Evolutionary conservation across 371 early-diverging fungal genomes (phyloP).

Genomic region (Vairimorpha ceranae): DNA sequence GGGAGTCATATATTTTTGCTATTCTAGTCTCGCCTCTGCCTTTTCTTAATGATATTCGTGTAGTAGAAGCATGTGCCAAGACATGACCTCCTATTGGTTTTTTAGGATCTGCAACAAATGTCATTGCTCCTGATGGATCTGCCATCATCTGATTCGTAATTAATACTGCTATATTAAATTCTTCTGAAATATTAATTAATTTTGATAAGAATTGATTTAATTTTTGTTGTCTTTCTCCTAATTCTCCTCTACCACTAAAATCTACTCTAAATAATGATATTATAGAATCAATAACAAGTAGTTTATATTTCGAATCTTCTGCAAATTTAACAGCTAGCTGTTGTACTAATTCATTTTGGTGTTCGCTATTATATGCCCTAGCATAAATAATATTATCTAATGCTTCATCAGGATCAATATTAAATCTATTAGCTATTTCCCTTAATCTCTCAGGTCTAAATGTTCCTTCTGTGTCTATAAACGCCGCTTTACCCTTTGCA

Average conservation of each 20-base stretch:
- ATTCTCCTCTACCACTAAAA: conserved; percentile 91
- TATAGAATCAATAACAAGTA: conserved; percentile 88
- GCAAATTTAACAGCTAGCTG: conserved; percentile 92
- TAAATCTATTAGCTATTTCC: conserved; percentile 78
- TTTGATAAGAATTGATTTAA: conserved; percentile 80
- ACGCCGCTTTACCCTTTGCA: conserved; percentile 86
- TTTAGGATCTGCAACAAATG: conserved; percentile 85
- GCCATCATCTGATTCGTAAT: conserved; percentile 97
- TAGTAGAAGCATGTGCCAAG: conserved; percentile 86
- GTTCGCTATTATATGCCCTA: conserved; percentile 90
- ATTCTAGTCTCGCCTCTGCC: conserved; percentile 67
- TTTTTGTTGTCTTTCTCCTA: conserved; percentile 90
- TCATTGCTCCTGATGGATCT: conserved; percentile 79
- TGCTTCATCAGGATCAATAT: conserved; percentile 74
- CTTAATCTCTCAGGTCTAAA: conserved; percentile 84
- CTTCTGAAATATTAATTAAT: conserved; percentile 81
- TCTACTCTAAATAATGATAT: conserved; percentile 93
- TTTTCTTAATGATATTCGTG: conserved; percentile 65
- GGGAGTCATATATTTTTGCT: conserved; percentile 68
- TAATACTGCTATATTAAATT: conserved; percentile 88
- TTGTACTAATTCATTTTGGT: conserved; percentile 77
- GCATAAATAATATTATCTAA: conserved; percentile 90
- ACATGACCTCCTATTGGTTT: conserved; percentile 96
- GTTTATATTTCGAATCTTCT: conserved; percentile 71
- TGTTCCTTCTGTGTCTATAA: conserved; percentile 96